These are phyloP conservation scores for Besnoitia besnoiti DNA, from an alignment of 169 alveolate species.

Conservation along the genomic window DNA sequence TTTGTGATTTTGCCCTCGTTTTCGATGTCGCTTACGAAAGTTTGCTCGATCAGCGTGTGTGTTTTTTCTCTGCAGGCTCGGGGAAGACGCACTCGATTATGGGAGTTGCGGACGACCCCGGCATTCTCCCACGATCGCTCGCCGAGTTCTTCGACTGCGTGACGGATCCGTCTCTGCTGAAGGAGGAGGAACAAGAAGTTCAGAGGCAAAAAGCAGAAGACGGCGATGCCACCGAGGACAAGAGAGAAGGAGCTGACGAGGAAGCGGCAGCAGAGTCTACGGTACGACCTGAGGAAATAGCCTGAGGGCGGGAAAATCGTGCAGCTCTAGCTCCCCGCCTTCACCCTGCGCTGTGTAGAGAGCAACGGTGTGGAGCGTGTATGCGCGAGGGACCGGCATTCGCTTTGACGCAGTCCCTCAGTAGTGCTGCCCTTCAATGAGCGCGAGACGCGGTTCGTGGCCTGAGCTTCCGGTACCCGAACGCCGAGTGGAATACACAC, in stretches of 20 bases:
- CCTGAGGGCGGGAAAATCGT: too few species aligned
- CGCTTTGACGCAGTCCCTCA: too few species aligned
- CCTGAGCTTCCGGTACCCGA: too few species aligned
- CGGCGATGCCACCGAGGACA: background rate
- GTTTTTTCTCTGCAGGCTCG: slow-evolving; percentile 63
- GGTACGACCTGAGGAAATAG: background rate
- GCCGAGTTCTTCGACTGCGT: slow-evolving; percentile 83
- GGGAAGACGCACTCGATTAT: slow-evolving; percentile 82
- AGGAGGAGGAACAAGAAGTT: slow-evolving; percentile 74
- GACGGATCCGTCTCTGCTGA: slow-evolving; percentile 76
- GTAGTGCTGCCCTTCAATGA: too few species aligned
- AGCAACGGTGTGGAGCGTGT: too few species aligned
- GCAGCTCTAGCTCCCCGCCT: too few species aligned
- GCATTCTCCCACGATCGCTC: slow-evolving; percentile 80
- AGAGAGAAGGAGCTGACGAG: background rate
- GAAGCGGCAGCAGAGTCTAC: background rate
- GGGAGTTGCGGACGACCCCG: slow-evolving; percentile 84
- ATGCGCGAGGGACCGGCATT: too few species aligned
- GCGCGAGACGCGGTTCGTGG: too few species aligned
- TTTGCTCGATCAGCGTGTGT: background rate
- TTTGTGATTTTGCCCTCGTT: too few species aligned
- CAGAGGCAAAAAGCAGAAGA: background rate
- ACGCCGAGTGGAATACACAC: too few species aligned
- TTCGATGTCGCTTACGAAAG: too few species aligned
- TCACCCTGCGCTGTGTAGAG: too few species aligned